phyloP scores from a whole-genome alignment of 1,139 yeast genomes.

The Diutina ranongensis region DNA sequence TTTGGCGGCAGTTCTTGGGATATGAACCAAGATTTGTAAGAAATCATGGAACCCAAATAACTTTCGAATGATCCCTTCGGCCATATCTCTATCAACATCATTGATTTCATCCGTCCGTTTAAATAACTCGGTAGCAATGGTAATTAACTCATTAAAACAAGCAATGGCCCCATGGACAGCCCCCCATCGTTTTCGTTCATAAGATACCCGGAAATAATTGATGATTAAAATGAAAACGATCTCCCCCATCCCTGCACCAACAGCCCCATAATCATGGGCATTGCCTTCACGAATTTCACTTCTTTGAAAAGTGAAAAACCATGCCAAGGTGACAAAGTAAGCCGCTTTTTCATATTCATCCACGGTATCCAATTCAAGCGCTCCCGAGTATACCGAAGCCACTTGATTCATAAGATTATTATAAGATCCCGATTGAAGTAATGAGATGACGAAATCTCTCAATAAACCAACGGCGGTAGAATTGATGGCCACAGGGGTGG shows the following conservation, averaged over 20 bases:
- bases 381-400: constrained; percentile 11
- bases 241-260: constrained; percentile 59
- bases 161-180: constrained; percentile 62
- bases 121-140: constrained; percentile 41
- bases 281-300: constrained; percentile 17
- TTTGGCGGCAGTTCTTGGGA: constrained; percentile 57
- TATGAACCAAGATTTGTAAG: constrained; percentile 41
- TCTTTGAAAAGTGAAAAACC: constrained; percentile 47
- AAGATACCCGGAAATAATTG: constrained; percentile 42
- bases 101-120: constrained; percentile 14
- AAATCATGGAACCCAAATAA: constrained; percentile 57
- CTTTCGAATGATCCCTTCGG: constrained; percentile 36
- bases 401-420: constrained; percentile 34
- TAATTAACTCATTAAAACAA: constrained; percentile 54
- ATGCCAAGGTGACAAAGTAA: constrained; percentile 53
- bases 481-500: constrained; percentile 17
- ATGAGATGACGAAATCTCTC: constrained; percentile 19
- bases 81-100: constrained; percentile 35
- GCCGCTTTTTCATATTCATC: constrained; percentile 30
- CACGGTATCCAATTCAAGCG: constrained; percentile 10
- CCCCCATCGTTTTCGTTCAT: constrained; percentile 39
- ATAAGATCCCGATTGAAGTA: constrained; percentile 65
- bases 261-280: constrained; percentile 40
- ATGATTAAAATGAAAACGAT: constrained; percentile 52
- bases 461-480: constrained; percentile 31